Evolutionary conservation across 106 monocot species (phyloP), one percentile per base, ranked within the genome.

Genomic region (Amphibolis antarctica): DNA sequence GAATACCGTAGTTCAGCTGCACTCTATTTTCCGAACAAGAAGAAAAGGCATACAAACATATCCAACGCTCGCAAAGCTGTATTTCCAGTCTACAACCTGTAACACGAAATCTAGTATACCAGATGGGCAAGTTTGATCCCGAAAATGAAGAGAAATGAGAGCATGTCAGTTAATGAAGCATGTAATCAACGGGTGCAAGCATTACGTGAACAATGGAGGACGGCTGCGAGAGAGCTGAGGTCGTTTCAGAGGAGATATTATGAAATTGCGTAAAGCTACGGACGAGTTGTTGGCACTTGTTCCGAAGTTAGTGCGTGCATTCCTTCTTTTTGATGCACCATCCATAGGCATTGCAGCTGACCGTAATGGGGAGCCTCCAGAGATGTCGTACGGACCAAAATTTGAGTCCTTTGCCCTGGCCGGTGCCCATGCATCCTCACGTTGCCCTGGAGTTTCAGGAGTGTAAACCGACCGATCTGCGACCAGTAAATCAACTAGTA

Each of bases 361-460:
- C 64, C 78, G 80, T 36, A 79, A 56, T 52, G 94, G 86, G 28
- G 89, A 94, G 12, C 81, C 81, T 0, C 66, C 77, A 28, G 94
- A 89, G 46, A 86, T 61, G 42, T 94, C 86, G 63, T 81, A 86
- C 14, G 76, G 68, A 1, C 71, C 76, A 5, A 71, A 82, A 65
- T 68, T 85, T 46, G 77, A 74, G 28, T 51, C 68, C 77, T 77
- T 84, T 54, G 55, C 71, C 55, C 77, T 82, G 22, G 66, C 28
- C 26, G 75, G 36, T 64, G 83, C 75, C 89, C 94, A 94, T 15
- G 73, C 77, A 55, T 83, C 66, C 31, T 74, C 74, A 47, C 66
- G 56, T 71, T 79, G 58, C 71, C 94, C 86, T 94, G 94, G 94
- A 86, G 91, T 91, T 65, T 98, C 80, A 81, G 87, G 87, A 91